A percentile compares a stretch with the other conserved stretches of the same genome.
Conservation (phyloP, 2,329 filamentous ascomycete species). For the Fusarium austroafricanum region DNA sequence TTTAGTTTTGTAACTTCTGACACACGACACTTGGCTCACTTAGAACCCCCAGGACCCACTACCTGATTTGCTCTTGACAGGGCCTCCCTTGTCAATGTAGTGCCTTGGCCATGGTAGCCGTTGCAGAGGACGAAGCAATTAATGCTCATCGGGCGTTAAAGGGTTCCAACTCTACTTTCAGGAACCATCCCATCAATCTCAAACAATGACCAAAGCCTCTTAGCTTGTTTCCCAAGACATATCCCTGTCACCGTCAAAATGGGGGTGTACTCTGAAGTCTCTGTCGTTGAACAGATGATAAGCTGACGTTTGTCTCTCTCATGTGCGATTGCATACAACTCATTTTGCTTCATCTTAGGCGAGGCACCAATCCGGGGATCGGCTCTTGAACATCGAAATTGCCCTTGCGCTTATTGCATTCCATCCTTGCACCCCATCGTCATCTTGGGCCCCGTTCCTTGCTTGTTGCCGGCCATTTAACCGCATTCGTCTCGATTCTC, state of each 20-base stretch:
- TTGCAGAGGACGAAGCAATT: constrained; percentile 12
- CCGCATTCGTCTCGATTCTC: constrained; percentile 42
- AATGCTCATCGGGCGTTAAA: constrained; percentile 24
- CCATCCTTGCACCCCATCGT: constrained; percentile 41
- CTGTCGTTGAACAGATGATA: constrained; percentile 22
- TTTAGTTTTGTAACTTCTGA: constrained; percentile 28
- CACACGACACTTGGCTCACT: constrained; percentile 34
- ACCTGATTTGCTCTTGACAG: constrained; percentile 24
- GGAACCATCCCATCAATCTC: constrained; percentile 62
- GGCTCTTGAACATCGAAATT: constrained; percentile 38
- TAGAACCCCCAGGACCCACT: constrained; percentile 32
- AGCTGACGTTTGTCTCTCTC: constrained; percentile 28
- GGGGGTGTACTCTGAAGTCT: constrained; percentile 2
- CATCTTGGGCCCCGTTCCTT: constrained; percentile 40
- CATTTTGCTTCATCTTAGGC: constrained; percentile 18
- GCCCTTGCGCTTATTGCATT: constrained; percentile 36
- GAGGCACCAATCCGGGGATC: constrained; percentile 36
- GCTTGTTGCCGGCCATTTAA: constrained; percentile 42
- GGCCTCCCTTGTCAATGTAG: constrained; percentile 26
- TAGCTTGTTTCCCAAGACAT: constrained; percentile 35
- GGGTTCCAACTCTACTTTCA: constrained; percentile 33
- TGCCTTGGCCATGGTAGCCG: constrained; percentile 23
- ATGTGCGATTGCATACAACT: constrained; percentile 12
- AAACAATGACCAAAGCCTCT: constrained; percentile 55
- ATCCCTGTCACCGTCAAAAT: constrained; percentile 2